Evolutionary conservation across 352 stramenopile species (phyloP), one percentile per base, ranked within the genome.

Genomic region (Pythium scleroteichum): DNA sequence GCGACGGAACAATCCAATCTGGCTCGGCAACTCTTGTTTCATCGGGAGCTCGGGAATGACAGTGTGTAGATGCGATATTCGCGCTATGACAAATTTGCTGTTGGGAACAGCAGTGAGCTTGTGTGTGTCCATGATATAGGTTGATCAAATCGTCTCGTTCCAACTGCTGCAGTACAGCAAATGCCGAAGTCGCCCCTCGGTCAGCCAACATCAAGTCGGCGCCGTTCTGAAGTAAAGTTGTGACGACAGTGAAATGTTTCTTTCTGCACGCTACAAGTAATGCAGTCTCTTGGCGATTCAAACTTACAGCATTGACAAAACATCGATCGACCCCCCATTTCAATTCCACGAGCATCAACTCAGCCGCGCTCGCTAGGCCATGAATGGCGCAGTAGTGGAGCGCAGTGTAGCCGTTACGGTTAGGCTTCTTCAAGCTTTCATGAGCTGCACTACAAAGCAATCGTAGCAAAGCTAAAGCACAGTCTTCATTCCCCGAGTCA

Each of bases 251-350:
- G 24, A 72, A 48, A 33, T 81, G 76, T 32, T 75, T 70, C 69
- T 89, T 90, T 3, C 79, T 75, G 58, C 74, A 76, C 22, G 81
- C 79, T 49, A 91, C 70, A n/a, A 90, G 62, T 35, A 93, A 55
- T 19, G 83, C 76, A 16, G 60, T 83, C 59, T 93, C 83, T 17
- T 72, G 68, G 33, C 78, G 74, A 10, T 62, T 74, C 0, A 66
- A 67, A 53, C 71, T 80, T 17, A 72, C 72, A 2, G 81, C 75
- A 17, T 89, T 76, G 9, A 87, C 14, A 59, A 81, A 79, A 23
- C 64, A 64, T 0, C 1, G 38, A 27, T 82, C 61, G 6, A 65
- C 40, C 12, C 72, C 51, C 57, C 67, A 69, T 26, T 72, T 65
- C 26, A 91, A 58, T 17, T 54, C 46, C 10, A 66, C 32, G 27